Evolutionary conservation across 345 rosid genomes (phyloP).

Genomic region (Populus euphratica): DNA sequence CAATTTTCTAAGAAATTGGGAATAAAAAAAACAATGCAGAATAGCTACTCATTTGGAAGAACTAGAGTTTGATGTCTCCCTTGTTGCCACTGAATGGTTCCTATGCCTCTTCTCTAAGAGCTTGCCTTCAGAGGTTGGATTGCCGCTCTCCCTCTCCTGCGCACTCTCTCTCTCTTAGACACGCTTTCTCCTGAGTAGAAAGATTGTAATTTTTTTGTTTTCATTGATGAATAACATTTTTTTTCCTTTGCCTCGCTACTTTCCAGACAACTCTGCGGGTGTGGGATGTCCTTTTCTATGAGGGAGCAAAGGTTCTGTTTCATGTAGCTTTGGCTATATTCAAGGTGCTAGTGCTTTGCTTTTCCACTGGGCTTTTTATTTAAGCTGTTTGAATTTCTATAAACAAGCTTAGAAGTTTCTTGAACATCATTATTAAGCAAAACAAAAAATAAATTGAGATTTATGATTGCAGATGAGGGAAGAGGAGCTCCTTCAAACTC

Average conservation of each 20-base stretch:
- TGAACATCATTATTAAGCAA: neutral
- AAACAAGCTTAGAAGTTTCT: neutral
- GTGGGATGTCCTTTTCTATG: slow-evolving; percentile 98
- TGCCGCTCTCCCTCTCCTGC: neutral
- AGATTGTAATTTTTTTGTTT: neutral
- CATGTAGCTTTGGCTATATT: slow-evolving; percentile 97
- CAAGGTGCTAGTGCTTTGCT: slow-evolving; percentile 53
- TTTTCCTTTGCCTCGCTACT: neutral
- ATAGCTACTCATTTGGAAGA: slow-evolving; percentile 85
- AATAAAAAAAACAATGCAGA: slow-evolving; percentile 43
- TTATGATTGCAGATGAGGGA: slow-evolving; percentile 81
- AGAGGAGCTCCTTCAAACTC: slow-evolving; percentile 74
- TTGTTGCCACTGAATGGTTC: slow-evolving; percentile 99
- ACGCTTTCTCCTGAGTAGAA: neutral
- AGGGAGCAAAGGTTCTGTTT: slow-evolving; percentile 95
- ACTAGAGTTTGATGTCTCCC: slow-evolving; percentile 92
- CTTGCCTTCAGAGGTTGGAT: slow-evolving; percentile 92
- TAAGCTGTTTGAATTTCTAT: neutral
- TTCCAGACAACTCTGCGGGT: slow-evolving; percentile 88
- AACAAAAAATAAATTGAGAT: neutral
- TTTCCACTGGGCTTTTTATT: slow-evolving; percentile 2
- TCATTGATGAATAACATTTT: slow-evolving; percentile 1
- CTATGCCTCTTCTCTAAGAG: slow-evolving; percentile 98
- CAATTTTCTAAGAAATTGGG: neutral
- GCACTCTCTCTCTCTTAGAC: neutral